phyloP scores from a whole-genome alignment of 306 rosid genomes.

The Malus orientalis region DNA sequence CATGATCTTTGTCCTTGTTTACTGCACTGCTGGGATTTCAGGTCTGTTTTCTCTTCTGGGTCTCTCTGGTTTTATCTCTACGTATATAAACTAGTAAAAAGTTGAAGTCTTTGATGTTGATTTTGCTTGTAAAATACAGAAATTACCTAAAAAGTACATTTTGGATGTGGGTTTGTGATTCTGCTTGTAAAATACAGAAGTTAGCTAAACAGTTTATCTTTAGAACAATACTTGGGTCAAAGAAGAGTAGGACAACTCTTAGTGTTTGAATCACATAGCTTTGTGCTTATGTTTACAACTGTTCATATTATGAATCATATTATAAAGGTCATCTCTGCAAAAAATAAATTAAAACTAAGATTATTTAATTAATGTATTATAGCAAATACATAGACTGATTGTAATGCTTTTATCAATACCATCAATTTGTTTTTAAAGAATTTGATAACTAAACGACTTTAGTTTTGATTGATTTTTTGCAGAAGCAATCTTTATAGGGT shows the following conservation, averaged over 20 bases:
- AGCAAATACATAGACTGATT: too few species aligned
- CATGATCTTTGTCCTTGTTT: slow-evolving; percentile 93
- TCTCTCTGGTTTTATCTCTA: not conserved
- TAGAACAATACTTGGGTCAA: not conserved
- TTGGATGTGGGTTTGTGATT: not conserved
- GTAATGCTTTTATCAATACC: too few species aligned
- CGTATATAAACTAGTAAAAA: not conserved
- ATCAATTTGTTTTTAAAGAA: rapidly evolving
- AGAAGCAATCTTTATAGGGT: too few species aligned
- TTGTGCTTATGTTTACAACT: too few species aligned
- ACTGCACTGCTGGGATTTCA: slow-evolving; percentile 97
- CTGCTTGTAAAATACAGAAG: not conserved
- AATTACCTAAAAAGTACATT: not conserved
- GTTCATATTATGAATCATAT: too few species aligned
- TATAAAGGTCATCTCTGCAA: too few species aligned
- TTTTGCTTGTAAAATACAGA: not conserved
- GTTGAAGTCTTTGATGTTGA: not conserved
- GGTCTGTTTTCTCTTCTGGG: slow-evolving; percentile 27
- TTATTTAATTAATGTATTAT: too few species aligned
- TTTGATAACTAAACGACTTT: too few species aligned
- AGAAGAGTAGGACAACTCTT: too few species aligned
- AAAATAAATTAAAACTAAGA: too few species aligned
- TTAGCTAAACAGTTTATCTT: not conserved
- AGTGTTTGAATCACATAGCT: too few species aligned
- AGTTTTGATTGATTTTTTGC: too few species aligned